phyloP scores from a whole-genome alignment of 305 asterid species.

The Petunia hybrid region DNA sequence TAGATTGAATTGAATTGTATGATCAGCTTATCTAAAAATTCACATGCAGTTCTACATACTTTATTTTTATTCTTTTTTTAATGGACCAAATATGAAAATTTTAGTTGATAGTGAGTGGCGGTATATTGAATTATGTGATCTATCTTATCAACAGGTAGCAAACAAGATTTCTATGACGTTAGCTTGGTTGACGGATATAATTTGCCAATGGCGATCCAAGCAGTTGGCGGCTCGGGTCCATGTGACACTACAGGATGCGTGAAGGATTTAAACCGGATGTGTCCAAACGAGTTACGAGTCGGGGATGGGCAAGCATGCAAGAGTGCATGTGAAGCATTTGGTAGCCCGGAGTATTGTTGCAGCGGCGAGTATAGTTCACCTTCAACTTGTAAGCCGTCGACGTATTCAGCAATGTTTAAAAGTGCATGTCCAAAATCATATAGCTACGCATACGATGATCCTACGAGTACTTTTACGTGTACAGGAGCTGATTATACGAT shows the following conservation, averaged over 20 bases:
- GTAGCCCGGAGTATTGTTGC: constrained; percentile 55
- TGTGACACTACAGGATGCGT: constrained; percentile 53
- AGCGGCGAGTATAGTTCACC: constrained; percentile 56
- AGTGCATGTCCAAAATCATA: constrained; percentile 56
- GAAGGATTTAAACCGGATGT: constrained; percentile 51
- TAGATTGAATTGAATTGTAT: not conserved
- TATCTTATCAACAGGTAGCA: not conserved
- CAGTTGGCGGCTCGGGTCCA: constrained; percentile 51
- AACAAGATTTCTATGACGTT: constrained; percentile 56
- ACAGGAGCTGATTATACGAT: constrained; percentile 55
- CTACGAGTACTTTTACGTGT: constrained; percentile 61
- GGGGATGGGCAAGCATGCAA: constrained; percentile 55
- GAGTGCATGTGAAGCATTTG: constrained; percentile 60
- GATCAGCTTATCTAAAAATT: not conserved
- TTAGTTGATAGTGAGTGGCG: too few species aligned
- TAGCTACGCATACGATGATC: constrained; percentile 59
- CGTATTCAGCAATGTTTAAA: constrained; percentile 50
- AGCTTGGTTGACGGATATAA: constrained; percentile 64
- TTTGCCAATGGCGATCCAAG: constrained; percentile 47
- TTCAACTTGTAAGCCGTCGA: constrained; percentile 45
- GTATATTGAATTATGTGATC: not conserved
- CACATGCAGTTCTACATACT: not conserved
- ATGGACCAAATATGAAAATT: not conserved
- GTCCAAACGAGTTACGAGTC: constrained; percentile 52
- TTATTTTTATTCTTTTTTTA: not conserved